phyloP scores from a whole-genome alignment of 1,139 yeast species.

The Sugiyamaella grinbergsii region DNA sequence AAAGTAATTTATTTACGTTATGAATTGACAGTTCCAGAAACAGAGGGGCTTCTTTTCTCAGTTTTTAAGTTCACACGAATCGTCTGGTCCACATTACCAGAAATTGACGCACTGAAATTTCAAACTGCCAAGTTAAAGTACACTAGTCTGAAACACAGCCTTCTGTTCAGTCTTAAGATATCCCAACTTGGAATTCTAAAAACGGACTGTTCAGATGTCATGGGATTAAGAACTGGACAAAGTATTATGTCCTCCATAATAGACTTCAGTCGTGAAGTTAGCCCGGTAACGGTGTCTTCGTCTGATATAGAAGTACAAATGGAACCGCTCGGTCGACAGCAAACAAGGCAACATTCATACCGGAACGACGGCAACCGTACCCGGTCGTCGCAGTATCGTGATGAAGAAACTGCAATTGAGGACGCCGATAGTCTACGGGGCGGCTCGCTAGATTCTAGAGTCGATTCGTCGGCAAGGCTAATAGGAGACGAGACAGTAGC shows the following conservation, averaged over 20 bases:
- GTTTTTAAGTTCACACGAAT: too few species aligned
- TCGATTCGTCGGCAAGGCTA: constrained; percentile 3
- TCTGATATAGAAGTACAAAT: constrained; percentile 10
- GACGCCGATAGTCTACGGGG: constrained; percentile 3
- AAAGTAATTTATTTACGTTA: neutral
- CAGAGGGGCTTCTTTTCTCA: too few species aligned
- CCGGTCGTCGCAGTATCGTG: constrained; percentile 1
- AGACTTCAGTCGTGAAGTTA: constrained; percentile 7
- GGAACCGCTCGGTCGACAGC: constrained; percentile 5
- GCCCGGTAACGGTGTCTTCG: neutral
- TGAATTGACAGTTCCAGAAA: too few species aligned
- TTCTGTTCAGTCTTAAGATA: too few species aligned
- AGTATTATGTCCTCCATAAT: constrained; percentile 7
- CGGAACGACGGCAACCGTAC: neutral
- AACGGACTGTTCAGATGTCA: neutral
- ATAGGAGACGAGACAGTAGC: neutral
- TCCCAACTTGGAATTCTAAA: neutral
- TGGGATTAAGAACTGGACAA: neutral
- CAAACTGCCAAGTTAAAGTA: too few species aligned
- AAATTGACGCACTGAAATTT: too few species aligned
- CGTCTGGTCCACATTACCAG: too few species aligned
- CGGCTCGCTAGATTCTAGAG: constrained; percentile 9
- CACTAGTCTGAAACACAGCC: too few species aligned
- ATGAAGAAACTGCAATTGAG: constrained; percentile 8
- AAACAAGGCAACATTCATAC: too few species aligned